Base-by-base conservation (phyloP, 441 rosid species). In the Bruguiera hainesii region DNA sequence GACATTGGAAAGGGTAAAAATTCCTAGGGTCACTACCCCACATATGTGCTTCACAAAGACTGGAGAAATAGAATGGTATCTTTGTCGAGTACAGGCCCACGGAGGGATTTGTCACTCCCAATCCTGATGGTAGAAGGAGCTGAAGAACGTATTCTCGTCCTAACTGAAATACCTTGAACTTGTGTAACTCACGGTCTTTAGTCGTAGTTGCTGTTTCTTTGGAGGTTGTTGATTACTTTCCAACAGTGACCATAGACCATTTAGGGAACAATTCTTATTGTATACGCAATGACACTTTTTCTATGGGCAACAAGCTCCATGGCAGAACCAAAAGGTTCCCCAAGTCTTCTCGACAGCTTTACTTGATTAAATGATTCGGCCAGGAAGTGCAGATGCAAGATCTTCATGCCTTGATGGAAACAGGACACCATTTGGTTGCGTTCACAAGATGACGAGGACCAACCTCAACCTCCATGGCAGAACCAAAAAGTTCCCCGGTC, bases 251-350 rank as follows among this genome's bases (percentile, higher is more conserved):
- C 70, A 42, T 93, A 86, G 65, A 70, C 56, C 77, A 82, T 82
- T 71, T 81, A 78, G 6, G 94, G 84, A n/a, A 78, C n/a, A 0
- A 97, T 93, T 71, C 94, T 79, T 31, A 90, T 72, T 65, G 84
- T 75, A 66, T 90, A 97, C 57, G 97, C 96, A 75, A 90, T 85
- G n/a, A 96, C 94, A 66, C 96, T 89, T 65, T 93, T 97, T 75
- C 85, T 90, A n/a, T 96, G 96, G 6, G 96, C 93, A 49, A 92
- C 88, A 1, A 92, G 85, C 83, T 92, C 98, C 3, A 90, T 82
- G 0, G 98, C 96, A 0, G 96, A 76, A 57, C 23, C 97, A 97
- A 6, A 20, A 84, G 0, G 97, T 94, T 18, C 90, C 85, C 16
- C 16, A 85, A 73, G 76, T 90, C 97, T 0, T 89, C 67, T 90